A percentile compares a stretch with the other conserved stretches of the same genome.
Evolutionary conservation across 306 rosid genomes (phyloP).

Genomic region (Quercus wislizeni): DNA sequence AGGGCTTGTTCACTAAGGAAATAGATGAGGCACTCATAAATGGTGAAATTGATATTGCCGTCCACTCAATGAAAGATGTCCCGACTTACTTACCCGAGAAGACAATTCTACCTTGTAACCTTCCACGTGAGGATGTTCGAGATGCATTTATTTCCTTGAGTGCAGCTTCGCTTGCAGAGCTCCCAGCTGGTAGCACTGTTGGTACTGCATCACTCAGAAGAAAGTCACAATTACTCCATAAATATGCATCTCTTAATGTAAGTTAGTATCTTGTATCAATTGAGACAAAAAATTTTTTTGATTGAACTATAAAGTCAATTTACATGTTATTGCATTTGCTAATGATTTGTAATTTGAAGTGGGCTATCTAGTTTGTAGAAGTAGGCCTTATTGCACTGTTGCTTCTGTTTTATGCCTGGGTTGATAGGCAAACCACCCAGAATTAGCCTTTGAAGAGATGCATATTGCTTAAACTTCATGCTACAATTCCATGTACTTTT

Average conservation of each 20-base stretch:
- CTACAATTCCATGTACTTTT: background rate
- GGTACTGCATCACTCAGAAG: constrained; percentile 93
- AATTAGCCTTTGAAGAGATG: background rate
- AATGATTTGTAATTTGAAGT: background rate
- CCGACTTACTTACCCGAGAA: constrained; percentile 77
- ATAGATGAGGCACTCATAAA: constrained; percentile 84
- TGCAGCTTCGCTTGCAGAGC: constrained; percentile 66
- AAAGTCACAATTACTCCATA: constrained; percentile 80
- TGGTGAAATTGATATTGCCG: constrained; percentile 77
- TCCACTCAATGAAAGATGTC: constrained; percentile 94
- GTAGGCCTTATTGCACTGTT: background rate
- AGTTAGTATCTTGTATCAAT: constrained; percentile 18
- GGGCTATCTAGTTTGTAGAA: background rate
- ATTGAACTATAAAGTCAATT: background rate
- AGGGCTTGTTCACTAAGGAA: constrained; percentile 92
- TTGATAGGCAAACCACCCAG: background rate
- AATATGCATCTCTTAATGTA: constrained; percentile 71
- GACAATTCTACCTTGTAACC: constrained; percentile 86
- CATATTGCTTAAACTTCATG: background rate
- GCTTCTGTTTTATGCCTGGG: background rate
- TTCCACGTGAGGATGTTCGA: constrained; percentile 84
- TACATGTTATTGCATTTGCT: background rate
- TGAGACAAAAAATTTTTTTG: background rate
- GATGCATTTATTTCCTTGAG: constrained; percentile 81
- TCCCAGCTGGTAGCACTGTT: constrained; percentile 70